These are phyloP conservation scores for Lactifluus piperatus DNA, from an alignment of 768 basidiomycete genomes.

Conservation along the genomic window DNA sequence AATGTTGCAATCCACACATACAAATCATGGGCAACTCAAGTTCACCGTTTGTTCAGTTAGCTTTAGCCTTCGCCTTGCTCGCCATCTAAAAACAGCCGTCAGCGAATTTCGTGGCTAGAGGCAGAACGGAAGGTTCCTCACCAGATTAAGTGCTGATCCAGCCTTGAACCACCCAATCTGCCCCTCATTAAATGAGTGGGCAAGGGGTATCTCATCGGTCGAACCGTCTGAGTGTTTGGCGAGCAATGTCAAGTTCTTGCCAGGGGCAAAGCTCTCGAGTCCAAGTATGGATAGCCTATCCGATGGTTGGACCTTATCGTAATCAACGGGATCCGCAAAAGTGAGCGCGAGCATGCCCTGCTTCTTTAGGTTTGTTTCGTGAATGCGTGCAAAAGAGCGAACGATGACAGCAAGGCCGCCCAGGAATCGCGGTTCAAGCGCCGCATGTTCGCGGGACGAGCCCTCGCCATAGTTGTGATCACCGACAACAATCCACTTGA, in stretches of 20 bases:
- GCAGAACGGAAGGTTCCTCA: constrained; percentile 28
- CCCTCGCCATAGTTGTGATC: constrained; percentile 97
- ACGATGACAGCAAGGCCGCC: constrained; percentile 94
- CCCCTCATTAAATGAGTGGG: constrained; percentile 94
- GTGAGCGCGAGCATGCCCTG: constrained; percentile 98
- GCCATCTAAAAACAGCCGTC: constrained; percentile 9
- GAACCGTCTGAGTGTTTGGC: constrained; percentile 78
- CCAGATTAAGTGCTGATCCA: constrained; percentile 86
- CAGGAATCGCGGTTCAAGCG: constrained; percentile 90
- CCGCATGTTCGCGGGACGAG: constrained; percentile 96
- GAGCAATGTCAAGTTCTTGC: constrained; percentile 79
- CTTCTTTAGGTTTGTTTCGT: constrained; percentile 98
- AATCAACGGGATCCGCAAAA: constrained; percentile 86
- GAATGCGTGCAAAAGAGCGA: constrained; percentile 95
- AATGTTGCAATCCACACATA: not conserved
- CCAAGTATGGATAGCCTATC: constrained; percentile 90
- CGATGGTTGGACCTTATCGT: constrained; percentile 81
- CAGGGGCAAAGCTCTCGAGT: constrained; percentile 81
- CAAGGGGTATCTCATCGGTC: constrained; percentile 67
- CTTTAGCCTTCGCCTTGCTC: constrained; percentile 3
- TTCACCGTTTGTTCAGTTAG: not conserved
- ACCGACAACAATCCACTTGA: constrained; percentile 97
- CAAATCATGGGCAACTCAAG: not conserved
- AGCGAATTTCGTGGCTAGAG: not conserved
- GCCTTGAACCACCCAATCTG: constrained; percentile 99